Evolutionary conservation across 163 green algal species (phyloP), one percentile per base, ranked within the genome.

Genomic region (Coccomyxa subellipsoidea): DNA sequence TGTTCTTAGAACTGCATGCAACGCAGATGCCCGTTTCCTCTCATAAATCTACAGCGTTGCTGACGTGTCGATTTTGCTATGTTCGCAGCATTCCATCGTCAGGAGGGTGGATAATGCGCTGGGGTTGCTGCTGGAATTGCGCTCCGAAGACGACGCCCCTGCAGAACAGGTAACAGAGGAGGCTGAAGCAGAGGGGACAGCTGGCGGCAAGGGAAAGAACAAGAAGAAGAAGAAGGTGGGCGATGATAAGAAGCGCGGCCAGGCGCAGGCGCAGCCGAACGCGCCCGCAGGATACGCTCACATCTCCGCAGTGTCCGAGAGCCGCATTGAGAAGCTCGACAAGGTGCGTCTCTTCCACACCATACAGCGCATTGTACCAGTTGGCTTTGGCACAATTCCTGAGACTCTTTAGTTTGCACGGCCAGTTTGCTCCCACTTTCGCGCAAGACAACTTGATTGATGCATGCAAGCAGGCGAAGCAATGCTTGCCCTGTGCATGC

Each of bases 101-200:
- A 79, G 78, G 36, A 87, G 95, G 1, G 88, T 98, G 40, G 92
- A 98, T 76, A 36, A 83, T 0, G 86, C 76, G 0, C 72, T 96
- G 10, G 96, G 95, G 21, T 70, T 98, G 80, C 83, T 97, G 76
- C 84, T 97, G 69, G 73, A 90, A 79, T 86, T 98, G 83, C 88
- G 69, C 1, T 21, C 34, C 70, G 86, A 92, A 69, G 83, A 87
- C 37, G 78, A 80, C 0, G 38, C 59, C 0, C 59, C 15, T 8
- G 40, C 34, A 18, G 54, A 53, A 54, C n/a, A 81, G 7, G 73
- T n/a, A n/a, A 34, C 15, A n/a, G 12, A 2, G 38, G 76, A 23
- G 47, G 15, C 47, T 12, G 47, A 18, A 8, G 47, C 4, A 5
- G 15, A 1, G 47, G 23, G 21, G 47, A 59, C 47, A 59, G 15